Evolutionary conservation across 805 yeast species (phyloP).

Genomic region (Metschnikowia gruessii): DNA sequence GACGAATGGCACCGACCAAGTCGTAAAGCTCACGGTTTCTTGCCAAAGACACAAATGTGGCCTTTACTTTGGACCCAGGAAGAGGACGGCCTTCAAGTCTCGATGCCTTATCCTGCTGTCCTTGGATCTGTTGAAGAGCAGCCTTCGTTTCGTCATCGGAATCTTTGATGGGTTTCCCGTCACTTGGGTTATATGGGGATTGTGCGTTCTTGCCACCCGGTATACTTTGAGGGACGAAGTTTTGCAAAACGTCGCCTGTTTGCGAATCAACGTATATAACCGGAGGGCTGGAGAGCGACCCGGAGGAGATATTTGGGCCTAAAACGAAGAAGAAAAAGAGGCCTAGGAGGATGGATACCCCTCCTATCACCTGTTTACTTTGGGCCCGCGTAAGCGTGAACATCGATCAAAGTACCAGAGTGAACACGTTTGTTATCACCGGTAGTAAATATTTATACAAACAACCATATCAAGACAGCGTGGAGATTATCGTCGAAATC

Average conservation of each 20-base stretch:
- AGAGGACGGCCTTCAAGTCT: slow-evolving; percentile 7
- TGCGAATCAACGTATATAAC: slow-evolving; percentile 19
- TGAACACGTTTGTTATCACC: too few relatives aligned
- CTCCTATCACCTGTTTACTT: slow-evolving; percentile 4
- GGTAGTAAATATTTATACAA: too few relatives aligned
- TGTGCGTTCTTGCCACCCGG: background rate
- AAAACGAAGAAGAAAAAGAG: slow-evolving; percentile 1
- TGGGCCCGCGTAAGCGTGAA: slow-evolving; percentile 1
- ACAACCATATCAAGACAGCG: too few relatives aligned
- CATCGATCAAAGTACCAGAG: background rate
- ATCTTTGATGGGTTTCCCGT: slow-evolving; percentile 9
- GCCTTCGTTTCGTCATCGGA: slow-evolving; percentile 7
- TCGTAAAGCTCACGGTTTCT: slow-evolving; percentile 16
- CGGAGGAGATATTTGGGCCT: background rate
- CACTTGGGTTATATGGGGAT: background rate
- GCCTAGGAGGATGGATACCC: slow-evolving; percentile 7
- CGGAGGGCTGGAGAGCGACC: background rate
- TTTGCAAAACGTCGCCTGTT: slow-evolving; percentile 14
- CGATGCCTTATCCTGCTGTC: background rate
- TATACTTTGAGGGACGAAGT: slow-evolving; percentile 3
- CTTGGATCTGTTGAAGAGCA: slow-evolving; percentile 11
- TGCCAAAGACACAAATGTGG: slow-evolving; percentile 20
- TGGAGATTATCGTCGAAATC: too few relatives aligned
- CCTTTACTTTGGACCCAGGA: slow-evolving; percentile 16
- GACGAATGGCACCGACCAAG: slow-evolving; percentile 19